Evolutionary conservation across 345 rosid species (phyloP).

Genomic region (Salix purpurea): DNA sequence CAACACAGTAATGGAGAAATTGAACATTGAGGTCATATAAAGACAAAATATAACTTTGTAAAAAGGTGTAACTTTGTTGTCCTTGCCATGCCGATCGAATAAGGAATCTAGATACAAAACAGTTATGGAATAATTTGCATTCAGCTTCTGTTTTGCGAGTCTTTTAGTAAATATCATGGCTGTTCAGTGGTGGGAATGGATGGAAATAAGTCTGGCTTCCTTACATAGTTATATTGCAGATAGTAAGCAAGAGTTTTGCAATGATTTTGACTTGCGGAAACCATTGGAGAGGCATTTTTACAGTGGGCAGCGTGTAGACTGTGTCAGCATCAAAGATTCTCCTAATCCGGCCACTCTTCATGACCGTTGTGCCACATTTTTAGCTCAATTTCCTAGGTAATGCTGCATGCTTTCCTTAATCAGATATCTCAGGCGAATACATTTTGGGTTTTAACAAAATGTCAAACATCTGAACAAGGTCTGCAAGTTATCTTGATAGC

Average conservation of each 20-base stretch:
- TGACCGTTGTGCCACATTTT: slow-evolving; percentile 55
- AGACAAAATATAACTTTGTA: neutral
- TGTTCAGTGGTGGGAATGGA: neutral
- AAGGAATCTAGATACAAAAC: neutral
- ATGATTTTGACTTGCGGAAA: slow-evolving; percentile 91
- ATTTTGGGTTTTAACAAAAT: neutral
- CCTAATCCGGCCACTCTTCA: slow-evolving; percentile 46
- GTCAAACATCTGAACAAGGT: neutral
- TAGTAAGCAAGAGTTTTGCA: slow-evolving; percentile 54
- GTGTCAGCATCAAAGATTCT: slow-evolving; percentile 63
- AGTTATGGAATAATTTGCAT: neutral
- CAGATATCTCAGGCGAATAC: neutral
- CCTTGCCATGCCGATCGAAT: neutral
- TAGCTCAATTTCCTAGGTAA: slow-evolving; percentile 64
- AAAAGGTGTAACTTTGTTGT: neutral
- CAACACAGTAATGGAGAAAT: neutral
- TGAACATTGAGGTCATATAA: neutral
- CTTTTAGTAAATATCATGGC: neutral
- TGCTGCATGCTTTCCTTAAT: slow-evolving; percentile 4
- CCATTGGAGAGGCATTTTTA: slow-evolving; percentile 81
- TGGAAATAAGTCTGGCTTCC: neutral
- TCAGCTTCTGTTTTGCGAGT: neutral
- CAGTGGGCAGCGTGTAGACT: slow-evolving; percentile 50
- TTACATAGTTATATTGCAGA: slow-evolving; percentile 40
- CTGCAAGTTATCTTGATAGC: neutral